Evolutionary conservation across 2,329 filamentous ascomycete genomes (phyloP).

Genomic region (Epichloe coenophiala): DNA sequence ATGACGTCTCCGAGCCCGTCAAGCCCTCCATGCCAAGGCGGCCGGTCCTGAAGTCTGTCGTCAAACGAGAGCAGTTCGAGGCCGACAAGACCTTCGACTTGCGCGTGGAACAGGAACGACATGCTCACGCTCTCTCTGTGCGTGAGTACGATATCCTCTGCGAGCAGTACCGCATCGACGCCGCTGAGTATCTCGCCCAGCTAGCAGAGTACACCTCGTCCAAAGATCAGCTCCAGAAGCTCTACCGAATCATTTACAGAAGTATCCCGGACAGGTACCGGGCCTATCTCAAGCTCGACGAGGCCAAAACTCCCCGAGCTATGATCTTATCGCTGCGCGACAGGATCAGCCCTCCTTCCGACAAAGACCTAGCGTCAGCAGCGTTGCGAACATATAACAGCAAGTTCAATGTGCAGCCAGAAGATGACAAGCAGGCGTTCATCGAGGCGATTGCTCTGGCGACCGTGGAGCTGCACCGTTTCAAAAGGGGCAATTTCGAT

Average conservation of each 20-base stretch:
- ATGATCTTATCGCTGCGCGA: constrained; percentile 3
- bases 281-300: constrained; percentile 5
- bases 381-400: not conserved
- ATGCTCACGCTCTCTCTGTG: constrained; percentile 2
- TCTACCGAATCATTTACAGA: constrained; percentile 5
- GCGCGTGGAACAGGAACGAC: constrained; percentile 3
- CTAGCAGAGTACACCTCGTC: not conserved
- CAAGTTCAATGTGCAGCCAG: constrained; percentile 1
- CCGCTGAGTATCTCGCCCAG: constrained; percentile 3
- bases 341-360: not conserved
- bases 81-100: constrained; percentile 3
- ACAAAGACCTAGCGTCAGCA: not conserved
- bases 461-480: constrained; percentile 4
- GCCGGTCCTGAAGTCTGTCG: not conserved
- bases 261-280: constrained; percentile 4
- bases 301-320: constrained; percentile 4
- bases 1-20: not conserved
- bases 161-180: constrained; percentile 6
- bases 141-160: constrained; percentile 5
- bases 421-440: constrained; percentile 3
- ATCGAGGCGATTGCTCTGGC: constrained; percentile 5
- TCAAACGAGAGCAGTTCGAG: not conserved
- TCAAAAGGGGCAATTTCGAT: constrained; percentile 1
- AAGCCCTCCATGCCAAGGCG: constrained; percentile 1
- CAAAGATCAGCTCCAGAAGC: constrained; percentile 4